Evolutionary conservation across 2,329 filamentous ascomycete species (phyloP).

Genomic region (Didymella glomerata): DNA sequence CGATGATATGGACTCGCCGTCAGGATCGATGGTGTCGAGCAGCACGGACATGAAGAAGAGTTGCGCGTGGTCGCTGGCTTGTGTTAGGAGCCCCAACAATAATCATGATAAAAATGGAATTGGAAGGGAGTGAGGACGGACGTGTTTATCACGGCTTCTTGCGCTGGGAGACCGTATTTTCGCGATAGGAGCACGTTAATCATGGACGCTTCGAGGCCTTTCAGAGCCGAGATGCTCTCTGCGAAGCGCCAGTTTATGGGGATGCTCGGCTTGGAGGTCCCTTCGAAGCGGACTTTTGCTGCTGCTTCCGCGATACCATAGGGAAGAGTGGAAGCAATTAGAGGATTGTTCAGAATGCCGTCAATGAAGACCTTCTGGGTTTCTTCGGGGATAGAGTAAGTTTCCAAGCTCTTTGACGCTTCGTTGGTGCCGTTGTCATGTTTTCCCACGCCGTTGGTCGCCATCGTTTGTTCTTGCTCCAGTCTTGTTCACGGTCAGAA

Average conservation of each 20-base stretch:
- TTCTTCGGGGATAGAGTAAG: slow-evolving; percentile 43
- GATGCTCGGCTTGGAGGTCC: slow-evolving; percentile 55
- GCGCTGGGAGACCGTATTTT: slow-evolving; percentile 56
- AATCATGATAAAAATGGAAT: too few species aligned
- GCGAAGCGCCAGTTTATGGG: slow-evolving; percentile 67
- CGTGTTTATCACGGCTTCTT: slow-evolving; percentile 59
- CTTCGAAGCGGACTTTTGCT: slow-evolving; percentile 54
- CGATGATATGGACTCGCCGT: slow-evolving; percentile 38
- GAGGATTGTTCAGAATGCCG: slow-evolving; percentile 56
- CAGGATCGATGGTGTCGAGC: slow-evolving; percentile 47
- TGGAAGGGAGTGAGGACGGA: slow-evolving; percentile 25
- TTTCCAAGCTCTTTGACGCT: slow-evolving; percentile 1
- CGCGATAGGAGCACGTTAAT: slow-evolving; percentile 55
- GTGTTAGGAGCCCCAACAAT: not conserved
- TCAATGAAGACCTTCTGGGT: slow-evolving; percentile 40
- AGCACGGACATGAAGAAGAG: slow-evolving; percentile 56
- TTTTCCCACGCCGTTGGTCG: slow-evolving; percentile 3
- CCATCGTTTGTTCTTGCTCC: slow-evolving; percentile 5
- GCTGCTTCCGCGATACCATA: slow-evolving; percentile 48
- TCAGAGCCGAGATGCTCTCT: slow-evolving; percentile 61
- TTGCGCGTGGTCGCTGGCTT: slow-evolving; percentile 53
- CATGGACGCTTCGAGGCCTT: slow-evolving; percentile 59
- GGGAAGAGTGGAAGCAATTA: slow-evolving; percentile 52
- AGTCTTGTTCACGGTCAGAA: not conserved
- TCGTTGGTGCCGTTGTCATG: slow-evolving; percentile 1